Percentiles rank a stretch among this genome's conserved stretches.
These are phyloP conservation scores for Fusarium penzigii DNA, from an alignment of 2,329 filamentous ascomycete genomes.

Conservation along the genomic window DNA sequence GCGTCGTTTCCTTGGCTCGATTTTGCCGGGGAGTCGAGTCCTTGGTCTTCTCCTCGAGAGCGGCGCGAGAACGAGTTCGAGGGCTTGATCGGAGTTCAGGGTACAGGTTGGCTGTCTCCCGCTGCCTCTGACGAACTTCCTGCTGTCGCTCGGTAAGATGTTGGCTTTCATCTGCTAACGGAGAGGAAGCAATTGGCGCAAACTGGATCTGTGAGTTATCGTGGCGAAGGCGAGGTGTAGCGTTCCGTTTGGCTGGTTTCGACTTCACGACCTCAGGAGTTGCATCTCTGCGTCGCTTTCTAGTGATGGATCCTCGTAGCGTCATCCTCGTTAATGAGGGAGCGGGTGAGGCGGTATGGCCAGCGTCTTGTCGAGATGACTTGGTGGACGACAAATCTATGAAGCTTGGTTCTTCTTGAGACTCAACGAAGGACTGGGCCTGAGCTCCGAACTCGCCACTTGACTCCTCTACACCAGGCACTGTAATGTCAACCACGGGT, in stretches of 20 bases:
- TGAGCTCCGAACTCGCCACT: conserved; percentile 42
- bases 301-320: conserved; percentile 23
- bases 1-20: conserved; percentile 43
- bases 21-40: conserved; percentile 12
- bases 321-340: conserved; percentile 17
- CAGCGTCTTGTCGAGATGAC: conserved; percentile 29
- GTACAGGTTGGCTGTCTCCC: conserved; percentile 66
- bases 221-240: conserved; percentile 64
- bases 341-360: conserved; percentile 12
- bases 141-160: conserved; percentile 76
- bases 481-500: conserved; percentile 49
- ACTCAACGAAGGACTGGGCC: conserved; percentile 46
- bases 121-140: conserved; percentile 74
- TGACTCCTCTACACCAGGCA: conserved; percentile 45
- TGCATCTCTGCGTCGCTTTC: conserved; percentile 31
- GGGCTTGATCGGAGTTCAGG: conserved; percentile 63
- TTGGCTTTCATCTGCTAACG: conserved; percentile 63
- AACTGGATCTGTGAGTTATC: conserved; percentile 84
- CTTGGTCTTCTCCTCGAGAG: conserved; percentile 13
- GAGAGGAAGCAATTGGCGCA: conserved; percentile 62
- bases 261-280: conserved; percentile 27
- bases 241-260: conserved; percentile 29
- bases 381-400: conserved; percentile 33
- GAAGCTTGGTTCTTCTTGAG: conserved; percentile 47
- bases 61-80: conserved; percentile 23